Conservation (phyloP, 176 grass and related monocot species). For the Stipa capillata region DNA sequence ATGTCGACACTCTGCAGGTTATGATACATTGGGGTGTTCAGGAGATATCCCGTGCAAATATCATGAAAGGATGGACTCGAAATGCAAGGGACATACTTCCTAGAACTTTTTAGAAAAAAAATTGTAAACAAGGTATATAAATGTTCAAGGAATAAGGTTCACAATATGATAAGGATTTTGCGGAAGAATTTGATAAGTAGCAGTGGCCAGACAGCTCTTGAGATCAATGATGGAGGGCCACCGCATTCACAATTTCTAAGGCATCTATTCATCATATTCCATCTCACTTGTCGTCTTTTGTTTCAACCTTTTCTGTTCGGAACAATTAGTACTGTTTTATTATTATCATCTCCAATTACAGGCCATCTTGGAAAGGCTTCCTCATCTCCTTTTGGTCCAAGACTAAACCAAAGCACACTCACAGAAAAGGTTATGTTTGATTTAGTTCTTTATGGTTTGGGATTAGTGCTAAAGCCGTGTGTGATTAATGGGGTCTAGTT, state of each 20-base stretch:
- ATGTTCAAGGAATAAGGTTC: too few relatives aligned
- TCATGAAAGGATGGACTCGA: too few relatives aligned
- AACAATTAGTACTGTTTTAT: constrained; percentile 5
- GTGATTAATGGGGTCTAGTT: constrained; percentile 51
- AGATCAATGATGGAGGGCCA: constrained; percentile 28
- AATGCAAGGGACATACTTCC: too few relatives aligned
- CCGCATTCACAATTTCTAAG: constrained; percentile 35
- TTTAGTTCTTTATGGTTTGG: constrained; percentile 26
- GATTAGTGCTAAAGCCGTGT: constrained; percentile 41
- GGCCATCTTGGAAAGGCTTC: constrained; percentile 8
- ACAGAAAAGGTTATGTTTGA: too few relatives aligned
- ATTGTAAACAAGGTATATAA: too few relatives aligned
- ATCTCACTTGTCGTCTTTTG: constrained; percentile 15
- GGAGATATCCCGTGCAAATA: too few relatives aligned
- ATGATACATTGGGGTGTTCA: too few relatives aligned
- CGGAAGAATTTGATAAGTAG: neutral
- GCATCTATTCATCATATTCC: constrained; percentile 21
- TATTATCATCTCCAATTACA: constrained; percentile 27
- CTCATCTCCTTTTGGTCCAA: constrained; percentile 17
- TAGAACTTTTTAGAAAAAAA: too few relatives aligned
- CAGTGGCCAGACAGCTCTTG: neutral
- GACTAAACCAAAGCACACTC: constrained; percentile 14
- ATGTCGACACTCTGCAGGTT: too few relatives aligned
- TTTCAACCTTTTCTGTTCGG: constrained; percentile 15
- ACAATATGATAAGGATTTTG: too few relatives aligned